A percentile compares a stretch with the other conserved stretches of the same genome.
Conservation (phyloP, 2,329 filamentous ascomycete species). For the Ramularia endophylla region DNA sequence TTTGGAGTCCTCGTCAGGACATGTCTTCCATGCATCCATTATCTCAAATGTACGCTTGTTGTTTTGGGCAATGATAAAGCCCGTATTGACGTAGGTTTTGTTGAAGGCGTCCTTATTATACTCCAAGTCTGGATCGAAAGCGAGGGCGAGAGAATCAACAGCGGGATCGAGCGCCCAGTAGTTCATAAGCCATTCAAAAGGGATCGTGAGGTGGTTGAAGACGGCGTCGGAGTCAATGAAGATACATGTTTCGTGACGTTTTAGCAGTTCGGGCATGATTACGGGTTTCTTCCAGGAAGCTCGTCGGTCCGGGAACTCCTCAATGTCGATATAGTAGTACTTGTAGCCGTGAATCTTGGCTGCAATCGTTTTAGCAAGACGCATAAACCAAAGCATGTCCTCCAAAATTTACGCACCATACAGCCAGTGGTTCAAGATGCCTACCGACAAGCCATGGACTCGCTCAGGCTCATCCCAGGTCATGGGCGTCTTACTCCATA, state of each 20-base stretch:
- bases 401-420: too few species aligned
- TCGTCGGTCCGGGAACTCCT: conserved; percentile 5
- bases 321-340: conserved; percentile 8
- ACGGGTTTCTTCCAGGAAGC: conserved; percentile 7
- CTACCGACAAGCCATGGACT: conserved; percentile 5
- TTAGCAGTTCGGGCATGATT: conserved; percentile 5
- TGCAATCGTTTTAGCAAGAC: too few species aligned
- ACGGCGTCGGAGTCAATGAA: conserved; percentile 9
- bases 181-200: conserved; percentile 10
- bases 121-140: conserved; percentile 1
- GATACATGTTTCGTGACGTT: conserved; percentile 6
- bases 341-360: conserved; percentile 8
- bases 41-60: conserved; percentile 5
- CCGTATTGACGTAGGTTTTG: conserved; percentile 6
- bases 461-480: conserved; percentile 1
- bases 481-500: conserved; percentile 2
- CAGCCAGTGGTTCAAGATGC: conserved; percentile 9
- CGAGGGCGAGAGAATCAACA: conserved; percentile 3
- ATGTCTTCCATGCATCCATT: conserved; percentile 4
- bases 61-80: conserved; percentile 7
- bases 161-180: conserved; percentile 7
- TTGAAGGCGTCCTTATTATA: conserved; percentile 2
- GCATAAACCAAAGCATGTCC: too few species aligned
- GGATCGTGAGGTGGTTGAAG: conserved; percentile 7
- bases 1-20: conserved; percentile 5